Percentiles rank a stretch among this genome's conserved stretches.
Conservation (phyloP, 2,329 filamentous ascomycete species). For the Trichophyton benhamiae region DNA sequence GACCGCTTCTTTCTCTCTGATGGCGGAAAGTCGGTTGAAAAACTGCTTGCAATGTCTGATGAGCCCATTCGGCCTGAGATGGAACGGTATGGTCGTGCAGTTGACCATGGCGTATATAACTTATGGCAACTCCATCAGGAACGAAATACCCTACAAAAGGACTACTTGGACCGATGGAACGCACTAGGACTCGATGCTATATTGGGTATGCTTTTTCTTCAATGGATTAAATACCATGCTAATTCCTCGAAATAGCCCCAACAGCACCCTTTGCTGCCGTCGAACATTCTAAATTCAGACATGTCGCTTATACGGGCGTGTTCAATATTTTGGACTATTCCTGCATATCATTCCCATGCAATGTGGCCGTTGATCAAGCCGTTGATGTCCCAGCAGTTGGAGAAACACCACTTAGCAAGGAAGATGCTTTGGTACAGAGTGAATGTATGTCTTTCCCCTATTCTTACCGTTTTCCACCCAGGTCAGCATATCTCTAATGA, state of each 20-base stretch:
- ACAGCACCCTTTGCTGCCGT: conserved; percentile 33
- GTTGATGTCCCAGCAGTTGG: conserved; percentile 33
- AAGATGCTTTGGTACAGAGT: conserved; percentile 35
- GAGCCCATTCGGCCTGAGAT: conserved; percentile 39
- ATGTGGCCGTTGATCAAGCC: conserved; percentile 34
- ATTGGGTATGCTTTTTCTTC: conserved; percentile 11
- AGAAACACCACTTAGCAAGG: conserved; percentile 28
- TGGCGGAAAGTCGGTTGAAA: conserved; percentile 35
- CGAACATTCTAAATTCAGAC: conserved; percentile 34
- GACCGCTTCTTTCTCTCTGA: conserved; percentile 35
- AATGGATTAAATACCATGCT: background rate
- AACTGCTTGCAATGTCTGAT: conserved; percentile 16
- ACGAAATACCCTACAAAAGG: conserved; percentile 22
- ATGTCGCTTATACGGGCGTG: conserved; percentile 36
- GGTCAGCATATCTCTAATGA: background rate
- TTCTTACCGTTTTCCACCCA: background rate
- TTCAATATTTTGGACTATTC: conserved; percentile 49
- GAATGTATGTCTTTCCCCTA: conserved; percentile 33
- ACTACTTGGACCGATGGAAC: conserved; percentile 28
- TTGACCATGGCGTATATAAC: conserved; percentile 33
- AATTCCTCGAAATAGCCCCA: conserved; percentile 22
- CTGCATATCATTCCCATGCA: conserved; percentile 45
- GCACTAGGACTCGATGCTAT: conserved; percentile 26
- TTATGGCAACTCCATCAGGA: conserved; percentile 41
- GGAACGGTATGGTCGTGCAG: conserved; percentile 32